Percentiles rank a stretch among this genome's conserved stretches.
Evolutionary conservation across 2,329 filamentous ascomycete species (phyloP).

Genomic region (Bipolaris sorokiniana): DNA sequence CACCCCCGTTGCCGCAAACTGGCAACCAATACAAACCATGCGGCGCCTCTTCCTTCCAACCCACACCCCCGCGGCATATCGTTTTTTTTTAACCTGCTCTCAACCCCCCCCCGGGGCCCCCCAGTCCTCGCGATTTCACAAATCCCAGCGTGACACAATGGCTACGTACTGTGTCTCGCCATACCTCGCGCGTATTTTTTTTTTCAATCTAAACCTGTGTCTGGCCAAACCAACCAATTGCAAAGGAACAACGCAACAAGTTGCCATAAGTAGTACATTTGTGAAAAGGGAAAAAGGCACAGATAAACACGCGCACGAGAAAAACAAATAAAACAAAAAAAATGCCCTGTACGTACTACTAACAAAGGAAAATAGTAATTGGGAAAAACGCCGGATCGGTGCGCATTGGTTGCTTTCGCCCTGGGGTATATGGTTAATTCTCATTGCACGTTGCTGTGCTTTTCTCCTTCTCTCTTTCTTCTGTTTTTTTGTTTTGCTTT

Average conservation of each 20-base stretch:
- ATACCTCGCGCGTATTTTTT: too few relatives aligned
- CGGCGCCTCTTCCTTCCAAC: neutral
- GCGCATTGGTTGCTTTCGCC: neutral
- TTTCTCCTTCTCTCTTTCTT: neutral
- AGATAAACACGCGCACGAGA: neutral
- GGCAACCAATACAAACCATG: too few relatives aligned
- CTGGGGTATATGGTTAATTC: neutral
- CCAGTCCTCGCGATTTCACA: neutral
- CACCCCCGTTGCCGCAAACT: too few relatives aligned
- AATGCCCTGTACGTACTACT: too few relatives aligned
- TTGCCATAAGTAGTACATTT: too few relatives aligned
- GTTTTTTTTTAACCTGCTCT: too few relatives aligned
- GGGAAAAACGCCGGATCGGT: neutral
- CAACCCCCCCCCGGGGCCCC: neutral
- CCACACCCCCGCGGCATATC: neutral
- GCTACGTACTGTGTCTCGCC: neutral
- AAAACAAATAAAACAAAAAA: too few relatives aligned
- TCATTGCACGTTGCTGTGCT: neutral
- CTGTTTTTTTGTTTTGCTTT: neutral
- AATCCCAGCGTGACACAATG: neutral
- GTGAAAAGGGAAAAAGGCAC: neutral
- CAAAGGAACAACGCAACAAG: neutral
- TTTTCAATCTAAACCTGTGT: too few relatives aligned
- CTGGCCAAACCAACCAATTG: neutral
- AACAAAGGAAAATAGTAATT: neutral